Conservation (phyloP, 495 filamentous ascomycete species). For the Sordaria brevicollis region DNA sequence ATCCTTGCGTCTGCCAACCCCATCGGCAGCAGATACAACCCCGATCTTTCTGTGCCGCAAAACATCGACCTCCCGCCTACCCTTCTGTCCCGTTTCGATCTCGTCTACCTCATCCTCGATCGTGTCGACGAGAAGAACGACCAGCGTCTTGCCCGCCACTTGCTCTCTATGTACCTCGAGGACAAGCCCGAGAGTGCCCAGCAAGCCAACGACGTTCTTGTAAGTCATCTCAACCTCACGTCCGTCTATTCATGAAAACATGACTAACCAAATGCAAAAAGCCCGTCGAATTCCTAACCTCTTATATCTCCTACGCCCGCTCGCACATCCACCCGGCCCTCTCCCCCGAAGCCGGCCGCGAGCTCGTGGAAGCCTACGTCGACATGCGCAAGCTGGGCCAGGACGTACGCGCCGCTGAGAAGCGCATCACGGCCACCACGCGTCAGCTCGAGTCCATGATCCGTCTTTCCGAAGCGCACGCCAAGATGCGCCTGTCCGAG, state of each 20-base stretch:
- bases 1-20: slow-evolving; percentile 96
- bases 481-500: slow-evolving; percentile 81
- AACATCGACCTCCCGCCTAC: slow-evolving; percentile 98
- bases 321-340: slow-evolving; percentile 74
- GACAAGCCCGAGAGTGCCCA: slow-evolving; percentile 84
- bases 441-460: slow-evolving; percentile 96
- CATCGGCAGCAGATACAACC: slow-evolving; percentile 95
- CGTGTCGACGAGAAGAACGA: slow-evolving; percentile 82
- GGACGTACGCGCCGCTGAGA: slow-evolving; percentile 85
- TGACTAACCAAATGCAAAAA: slow-evolving; percentile 24
- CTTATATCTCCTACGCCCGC: slow-evolving; percentile 96
- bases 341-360: slow-evolving; percentile 62
- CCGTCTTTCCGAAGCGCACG: slow-evolving; percentile 88
- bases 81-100: slow-evolving; percentile 85
- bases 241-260: background rate
- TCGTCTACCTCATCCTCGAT: slow-evolving; percentile 94
- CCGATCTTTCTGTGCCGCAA: slow-evolving; percentile 86
- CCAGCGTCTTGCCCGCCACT: slow-evolving; percentile 78
- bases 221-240: slow-evolving; percentile 35
- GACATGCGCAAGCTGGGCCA: slow-evolving; percentile 93
- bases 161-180: slow-evolving; percentile 95
- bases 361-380: slow-evolving; percentile 80
- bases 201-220: slow-evolving; percentile 56
- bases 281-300: slow-evolving; percentile 90
- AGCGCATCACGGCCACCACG: slow-evolving; percentile 95